phyloP scores from a whole-genome alignment of 768 basidiomycete species.

The Paxillus ammoniavirescens region DNA sequence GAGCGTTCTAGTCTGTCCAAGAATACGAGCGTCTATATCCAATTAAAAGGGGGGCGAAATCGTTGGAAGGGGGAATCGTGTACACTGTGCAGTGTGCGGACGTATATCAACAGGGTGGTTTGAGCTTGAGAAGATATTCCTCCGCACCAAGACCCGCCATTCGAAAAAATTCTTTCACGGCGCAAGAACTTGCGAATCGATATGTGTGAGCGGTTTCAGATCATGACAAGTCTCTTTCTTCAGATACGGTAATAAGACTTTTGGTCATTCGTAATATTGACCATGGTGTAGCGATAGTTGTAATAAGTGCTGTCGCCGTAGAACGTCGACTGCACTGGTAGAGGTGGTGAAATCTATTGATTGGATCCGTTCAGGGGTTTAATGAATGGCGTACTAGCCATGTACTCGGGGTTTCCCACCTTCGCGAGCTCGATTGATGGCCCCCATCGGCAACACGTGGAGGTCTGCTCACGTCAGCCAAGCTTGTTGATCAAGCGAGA shows the following conservation, averaged over 20 bases:
- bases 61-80: not conserved
- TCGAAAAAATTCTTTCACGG: constrained; percentile 29
- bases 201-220: not conserved
- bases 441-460: not conserved
- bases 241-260: too few species aligned
- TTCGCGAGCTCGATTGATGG: not conserved
- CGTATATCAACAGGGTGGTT: too few species aligned
- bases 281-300: not conserved
- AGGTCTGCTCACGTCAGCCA: not conserved
- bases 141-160: not conserved
- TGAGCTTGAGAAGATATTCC: too few species aligned
- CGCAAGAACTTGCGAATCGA: not conserved
- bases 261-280: not conserved
- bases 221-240: not conserved
- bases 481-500: too few species aligned
- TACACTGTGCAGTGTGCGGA: too few species aligned
- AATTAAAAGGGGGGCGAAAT: too few species aligned
- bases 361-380: constrained; percentile 2
- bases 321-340: not conserved
- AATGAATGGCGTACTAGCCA: not conserved
- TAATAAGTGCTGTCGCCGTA: not conserved
- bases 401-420: not conserved
- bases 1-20: too few species aligned
- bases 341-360: not conserved
- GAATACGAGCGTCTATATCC: too few species aligned